Evolutionary conservation across 768 basidiomycete species (phyloP).

Genomic region (Imleria badia): DNA sequence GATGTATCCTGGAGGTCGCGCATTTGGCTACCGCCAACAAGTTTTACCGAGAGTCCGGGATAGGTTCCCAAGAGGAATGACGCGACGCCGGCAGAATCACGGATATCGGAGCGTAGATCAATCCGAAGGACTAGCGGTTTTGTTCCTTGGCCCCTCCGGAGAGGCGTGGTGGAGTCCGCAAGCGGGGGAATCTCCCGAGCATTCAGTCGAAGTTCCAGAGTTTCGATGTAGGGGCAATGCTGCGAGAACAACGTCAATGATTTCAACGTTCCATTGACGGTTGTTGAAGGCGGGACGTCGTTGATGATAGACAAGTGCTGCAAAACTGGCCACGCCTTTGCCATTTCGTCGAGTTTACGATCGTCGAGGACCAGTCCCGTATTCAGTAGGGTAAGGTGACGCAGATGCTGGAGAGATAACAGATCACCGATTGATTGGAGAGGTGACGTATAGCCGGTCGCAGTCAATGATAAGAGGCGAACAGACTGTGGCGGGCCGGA

Average conservation of each 20-base stretch:
- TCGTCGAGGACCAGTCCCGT: slow-evolving; percentile 16
- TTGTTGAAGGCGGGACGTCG: slow-evolving; percentile 8
- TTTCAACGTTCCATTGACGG: slow-evolving; percentile 8
- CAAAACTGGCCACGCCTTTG: slow-evolving; percentile 17
- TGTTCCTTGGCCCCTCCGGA: slow-evolving; percentile 3
- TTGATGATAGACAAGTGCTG: slow-evolving; percentile 18
- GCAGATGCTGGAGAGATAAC: slow-evolving; percentile 5
- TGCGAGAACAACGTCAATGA: slow-evolving; percentile 9
- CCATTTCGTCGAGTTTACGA: slow-evolving; percentile 13
- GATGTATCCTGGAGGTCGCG: slow-evolving; percentile 14
- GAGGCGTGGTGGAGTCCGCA: not conserved
- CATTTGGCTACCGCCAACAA: slow-evolving; percentile 1
- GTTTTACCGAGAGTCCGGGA: slow-evolving; percentile 8
- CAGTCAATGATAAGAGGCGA: slow-evolving; percentile 6
- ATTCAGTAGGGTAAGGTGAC: slow-evolving; percentile 13
- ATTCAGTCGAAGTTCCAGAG: slow-evolving; percentile 17
- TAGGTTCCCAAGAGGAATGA: slow-evolving; percentile 16
- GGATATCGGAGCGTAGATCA: slow-evolving; percentile 19
- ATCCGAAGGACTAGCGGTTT: slow-evolving; percentile 5
- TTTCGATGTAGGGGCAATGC: slow-evolving; percentile 19
- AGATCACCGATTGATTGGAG: slow-evolving; percentile 12
- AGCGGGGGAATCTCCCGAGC: slow-evolving; percentile 16
- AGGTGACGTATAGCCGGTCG: slow-evolving; percentile 10
- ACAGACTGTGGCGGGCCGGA: slow-evolving; percentile 10
- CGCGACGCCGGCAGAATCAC: slow-evolving; percentile 16